Percentiles rank a stretch among this genome's conserved stretches.
These are phyloP conservation scores for Biscogniauxia mediterranea DNA, from an alignment of 2,329 filamentous ascomycete species.

Conservation along the genomic window DNA sequence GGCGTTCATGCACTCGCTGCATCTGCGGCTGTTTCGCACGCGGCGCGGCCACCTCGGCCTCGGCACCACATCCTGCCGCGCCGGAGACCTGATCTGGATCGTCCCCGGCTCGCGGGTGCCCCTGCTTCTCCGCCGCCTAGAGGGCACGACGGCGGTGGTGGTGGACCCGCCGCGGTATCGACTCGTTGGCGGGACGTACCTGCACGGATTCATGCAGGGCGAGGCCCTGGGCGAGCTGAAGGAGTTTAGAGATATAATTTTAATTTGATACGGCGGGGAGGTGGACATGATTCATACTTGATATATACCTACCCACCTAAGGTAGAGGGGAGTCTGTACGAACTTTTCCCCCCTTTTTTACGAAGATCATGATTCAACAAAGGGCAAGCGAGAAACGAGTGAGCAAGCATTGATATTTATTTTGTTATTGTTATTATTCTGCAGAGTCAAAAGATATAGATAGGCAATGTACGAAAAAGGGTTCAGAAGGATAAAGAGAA, in stretches of 20 bases:
- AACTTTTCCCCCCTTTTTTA: no score
- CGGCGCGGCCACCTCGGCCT: slow-evolving; percentile 17
- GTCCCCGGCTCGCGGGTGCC: slow-evolving; percentile 21
- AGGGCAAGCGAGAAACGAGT: no score
- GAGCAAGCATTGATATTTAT: no score
- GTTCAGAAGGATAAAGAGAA: no score
- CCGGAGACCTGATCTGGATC: slow-evolving; percentile 21
- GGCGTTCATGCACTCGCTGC: slow-evolving; percentile 21
- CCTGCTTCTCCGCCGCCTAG: slow-evolving; percentile 13
- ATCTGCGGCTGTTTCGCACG: slow-evolving; percentile 20
- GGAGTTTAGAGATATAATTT: slow-evolving; percentile 11
- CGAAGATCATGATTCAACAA: no score
- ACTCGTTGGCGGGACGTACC: slow-evolving; percentile 22
- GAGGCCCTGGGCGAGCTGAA: slow-evolving; percentile 14
- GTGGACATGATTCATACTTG: background rate
- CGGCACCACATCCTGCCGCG: slow-evolving; percentile 16
- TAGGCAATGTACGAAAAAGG: no score
- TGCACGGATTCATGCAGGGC: slow-evolving; percentile 24
- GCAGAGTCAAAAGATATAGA: no score
- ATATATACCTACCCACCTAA: background rate
- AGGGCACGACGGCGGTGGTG: background rate
- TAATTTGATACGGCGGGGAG: slow-evolving; percentile 8
- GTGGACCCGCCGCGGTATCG: slow-evolving; percentile 3
- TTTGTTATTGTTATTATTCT: no score
- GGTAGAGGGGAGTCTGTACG: background rate